phyloP scores from a whole-genome alignment of 1,139 yeast species.

The Geotrichum europaeum region DNA sequence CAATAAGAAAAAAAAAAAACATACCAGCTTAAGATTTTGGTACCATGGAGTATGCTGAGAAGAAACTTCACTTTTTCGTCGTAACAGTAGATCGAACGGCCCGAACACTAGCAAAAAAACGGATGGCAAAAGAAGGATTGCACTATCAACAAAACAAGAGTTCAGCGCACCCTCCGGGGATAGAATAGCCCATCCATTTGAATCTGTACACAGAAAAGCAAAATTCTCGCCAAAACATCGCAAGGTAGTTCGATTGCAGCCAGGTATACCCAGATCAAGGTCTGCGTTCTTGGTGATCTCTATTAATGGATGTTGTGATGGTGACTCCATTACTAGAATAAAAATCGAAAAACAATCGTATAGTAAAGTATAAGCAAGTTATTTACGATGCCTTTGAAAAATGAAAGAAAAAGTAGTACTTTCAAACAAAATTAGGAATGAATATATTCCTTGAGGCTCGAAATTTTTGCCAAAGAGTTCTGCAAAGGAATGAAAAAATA shows the following conservation, averaged over 20 bases:
- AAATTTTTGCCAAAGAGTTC: no score
- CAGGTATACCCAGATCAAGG: background rate
- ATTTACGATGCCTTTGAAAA: background rate
- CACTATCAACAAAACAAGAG: constrained; percentile 73
- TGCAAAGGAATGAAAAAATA: no score
- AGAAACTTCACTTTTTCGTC: constrained; percentile 15
- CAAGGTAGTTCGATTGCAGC: background rate
- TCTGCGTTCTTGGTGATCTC: background rate
- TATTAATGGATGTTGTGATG: background rate
- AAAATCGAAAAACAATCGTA: background rate
- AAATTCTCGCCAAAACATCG: constrained; percentile 3
- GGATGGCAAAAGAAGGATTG: constrained; percentile 47
- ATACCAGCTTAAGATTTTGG: constrained; percentile 39
- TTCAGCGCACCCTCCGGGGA: constrained; percentile 60
- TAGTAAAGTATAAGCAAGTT: background rate
- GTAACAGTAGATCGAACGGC: constrained; percentile 34
- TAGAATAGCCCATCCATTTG: constrained; percentile 67
- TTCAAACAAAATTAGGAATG: no score
- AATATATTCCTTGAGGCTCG: no score
- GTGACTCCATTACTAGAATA: background rate
- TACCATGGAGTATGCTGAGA: constrained; percentile 32
- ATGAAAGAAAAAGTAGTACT: no score
- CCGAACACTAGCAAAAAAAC: constrained; percentile 51
- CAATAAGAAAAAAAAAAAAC: constrained; percentile 23
- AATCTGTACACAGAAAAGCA: constrained; percentile 35